phyloP scores from a whole-genome alignment of 2,329 filamentous ascomycete species.

The Phaeoacremonium minimum region DNA sequence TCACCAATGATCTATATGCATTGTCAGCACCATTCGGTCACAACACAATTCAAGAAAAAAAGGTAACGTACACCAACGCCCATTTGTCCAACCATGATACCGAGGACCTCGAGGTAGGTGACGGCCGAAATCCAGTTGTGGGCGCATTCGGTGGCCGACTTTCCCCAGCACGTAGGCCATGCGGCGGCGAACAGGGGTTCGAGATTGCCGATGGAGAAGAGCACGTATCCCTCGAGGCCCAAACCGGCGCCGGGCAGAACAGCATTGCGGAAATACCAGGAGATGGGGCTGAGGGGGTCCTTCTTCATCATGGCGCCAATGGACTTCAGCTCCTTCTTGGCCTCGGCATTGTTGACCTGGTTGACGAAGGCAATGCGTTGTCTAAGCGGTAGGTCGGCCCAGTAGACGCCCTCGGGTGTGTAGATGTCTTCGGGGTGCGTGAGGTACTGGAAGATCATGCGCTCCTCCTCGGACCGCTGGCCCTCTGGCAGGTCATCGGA shows the following conservation, averaged over 20 bases:
- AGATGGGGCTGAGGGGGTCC: slow-evolving; percentile 78
- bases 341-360: slow-evolving; percentile 67
- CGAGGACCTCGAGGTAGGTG: slow-evolving; percentile 87
- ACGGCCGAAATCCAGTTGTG: slow-evolving; percentile 78
- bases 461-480: slow-evolving; percentile 41
- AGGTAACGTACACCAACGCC: slow-evolving; percentile 65
- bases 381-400: slow-evolving; percentile 75
- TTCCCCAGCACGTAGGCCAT: slow-evolving; percentile 77
- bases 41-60: slow-evolving; percentile 1
- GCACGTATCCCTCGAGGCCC: slow-evolving; percentile 88
- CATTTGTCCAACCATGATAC: slow-evolving; percentile 93
- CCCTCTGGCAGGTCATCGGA: slow-evolving; percentile 39
- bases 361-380: slow-evolving; percentile 73
- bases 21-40: slow-evolving; percentile 4
- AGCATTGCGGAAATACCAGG: slow-evolving; percentile 85
- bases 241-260: slow-evolving; percentile 90
- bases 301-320: slow-evolving; percentile 80
- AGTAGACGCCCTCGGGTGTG: slow-evolving; percentile 78
- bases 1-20: slow-evolving; percentile 47
- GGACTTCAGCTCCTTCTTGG: slow-evolving; percentile 58
- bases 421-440: slow-evolving; percentile 88
- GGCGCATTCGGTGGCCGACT: slow-evolving; percentile 58
- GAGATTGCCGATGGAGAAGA: slow-evolving; percentile 95
- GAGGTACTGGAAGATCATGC: slow-evolving; percentile 68
- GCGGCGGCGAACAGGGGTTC: slow-evolving; percentile 73